Percentiles rank a stretch among this genome's conserved stretches.
Evolutionary conservation across 1,284 basidiomycete species (phyloP).

Genomic region (Ganoderma sp.): DNA sequence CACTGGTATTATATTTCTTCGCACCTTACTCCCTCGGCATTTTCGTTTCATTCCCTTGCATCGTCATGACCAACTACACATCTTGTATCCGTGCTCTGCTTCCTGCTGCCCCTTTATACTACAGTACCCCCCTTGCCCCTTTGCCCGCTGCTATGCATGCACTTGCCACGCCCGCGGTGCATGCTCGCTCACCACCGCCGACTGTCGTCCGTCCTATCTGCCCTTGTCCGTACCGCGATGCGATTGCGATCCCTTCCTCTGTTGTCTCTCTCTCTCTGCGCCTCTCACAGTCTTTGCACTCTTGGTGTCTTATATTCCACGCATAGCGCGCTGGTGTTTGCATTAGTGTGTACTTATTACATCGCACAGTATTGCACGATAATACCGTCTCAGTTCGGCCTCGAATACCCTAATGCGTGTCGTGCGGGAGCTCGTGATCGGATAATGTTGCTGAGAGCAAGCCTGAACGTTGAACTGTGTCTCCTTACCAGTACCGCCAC

Average conservation of each 20-base stretch:
- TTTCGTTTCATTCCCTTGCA: conserved; percentile 16
- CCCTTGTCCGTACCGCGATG: conserved; percentile 19
- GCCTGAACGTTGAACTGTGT: too few species aligned
- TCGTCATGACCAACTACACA: conserved; percentile 10
- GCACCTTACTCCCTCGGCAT: conserved; percentile 15
- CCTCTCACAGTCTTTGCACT: conserved; percentile 14
- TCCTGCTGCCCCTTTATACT: conserved; percentile 6
- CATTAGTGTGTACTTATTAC: conserved; percentile 36
- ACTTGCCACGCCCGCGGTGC: background rate
- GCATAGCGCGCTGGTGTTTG: conserved; percentile 32
- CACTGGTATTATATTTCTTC: conserved; percentile 23
- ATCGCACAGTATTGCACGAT: conserved; percentile 34
- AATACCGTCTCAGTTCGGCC: conserved; percentile 25
- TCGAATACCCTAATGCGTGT: too few species aligned
- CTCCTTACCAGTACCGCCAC: too few species aligned
- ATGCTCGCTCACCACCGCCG: background rate
- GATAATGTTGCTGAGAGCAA: too few species aligned
- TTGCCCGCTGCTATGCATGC: background rate
- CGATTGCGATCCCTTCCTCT: conserved; percentile 17
- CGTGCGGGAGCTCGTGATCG: too few species aligned
- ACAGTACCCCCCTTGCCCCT: conserved; percentile 1
- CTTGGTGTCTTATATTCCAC: conserved; percentile 33
- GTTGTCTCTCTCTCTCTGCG: conserved; percentile 22
- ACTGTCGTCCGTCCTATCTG: background rate
- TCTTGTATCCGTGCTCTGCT: conserved; percentile 12